These are phyloP conservation scores for Akanthomyces uredinophilus DNA, from an alignment of 2,329 filamentous ascomycete genomes.

Conservation along the genomic window DNA sequence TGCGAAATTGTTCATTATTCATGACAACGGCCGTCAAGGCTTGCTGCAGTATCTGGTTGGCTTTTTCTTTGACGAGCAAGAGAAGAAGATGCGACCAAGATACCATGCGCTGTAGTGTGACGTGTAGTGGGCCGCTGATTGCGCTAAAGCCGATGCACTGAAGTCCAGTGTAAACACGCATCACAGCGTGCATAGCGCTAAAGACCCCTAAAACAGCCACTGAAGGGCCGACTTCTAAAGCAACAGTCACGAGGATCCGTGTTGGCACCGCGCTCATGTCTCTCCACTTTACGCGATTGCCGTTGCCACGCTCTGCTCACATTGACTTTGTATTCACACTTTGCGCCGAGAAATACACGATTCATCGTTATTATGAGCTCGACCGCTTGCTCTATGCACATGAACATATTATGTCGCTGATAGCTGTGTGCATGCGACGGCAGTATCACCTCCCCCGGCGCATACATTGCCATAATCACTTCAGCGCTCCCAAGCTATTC, in stretches of 20 bases:
- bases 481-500: neutral
- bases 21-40: slow-evolving; percentile 41
- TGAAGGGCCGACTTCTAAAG: slow-evolving; percentile 3
- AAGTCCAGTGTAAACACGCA: neutral
- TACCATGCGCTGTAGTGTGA: neutral
- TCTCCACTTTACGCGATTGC: slow-evolving; percentile 34
- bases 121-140: neutral
- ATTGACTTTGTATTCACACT: neutral
- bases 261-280: slow-evolving; percentile 25
- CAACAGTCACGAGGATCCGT: slow-evolving; percentile 37
- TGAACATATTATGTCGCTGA: neutral
- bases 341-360: neutral
- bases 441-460: neutral
- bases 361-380: neutral
- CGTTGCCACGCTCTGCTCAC: slow-evolving; percentile 12
- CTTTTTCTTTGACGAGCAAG: neutral
- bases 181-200: neutral
- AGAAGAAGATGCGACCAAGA: neutral
- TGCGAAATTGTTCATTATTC: slow-evolving; percentile 95
- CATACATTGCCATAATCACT: neutral
- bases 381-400: neutral
- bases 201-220: neutral
- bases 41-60: neutral
- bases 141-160: neutral
- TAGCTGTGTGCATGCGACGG: neutral